phyloP scores from a whole-genome alignment of 2,329 filamentous ascomycete genomes.

The Phialemonium atrogriseum region DNA sequence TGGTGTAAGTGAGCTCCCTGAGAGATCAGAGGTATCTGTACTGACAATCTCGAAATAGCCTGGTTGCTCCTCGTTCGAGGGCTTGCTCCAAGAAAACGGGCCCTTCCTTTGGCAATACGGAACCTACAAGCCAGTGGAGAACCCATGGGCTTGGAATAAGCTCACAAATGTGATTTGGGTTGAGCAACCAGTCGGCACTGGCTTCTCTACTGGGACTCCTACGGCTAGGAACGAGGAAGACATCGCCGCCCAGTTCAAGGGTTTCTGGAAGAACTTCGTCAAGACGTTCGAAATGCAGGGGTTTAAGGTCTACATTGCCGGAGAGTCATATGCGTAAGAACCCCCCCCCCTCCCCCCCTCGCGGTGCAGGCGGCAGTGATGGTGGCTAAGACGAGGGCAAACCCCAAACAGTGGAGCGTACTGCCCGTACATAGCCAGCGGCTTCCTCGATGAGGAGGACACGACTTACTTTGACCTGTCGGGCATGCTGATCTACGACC shows the following conservation, averaged over 20 bases:
- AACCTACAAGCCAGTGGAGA: conserved; percentile 55
- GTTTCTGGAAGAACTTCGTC: conserved; percentile 73
- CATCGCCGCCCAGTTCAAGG: conserved; percentile 62
- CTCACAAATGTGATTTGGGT: conserved; percentile 72
- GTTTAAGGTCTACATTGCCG: conserved; percentile 64
- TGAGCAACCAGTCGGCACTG: conserved; percentile 60
- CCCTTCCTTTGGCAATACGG: conserved; percentile 65
- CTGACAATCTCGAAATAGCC: conserved; percentile 24
- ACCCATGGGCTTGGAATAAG: conserved; percentile 67
- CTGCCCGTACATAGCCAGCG: conserved; percentile 64
- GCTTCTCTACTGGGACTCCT: conserved; percentile 57
- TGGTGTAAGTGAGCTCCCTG: conserved; percentile 23
- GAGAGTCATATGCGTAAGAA: conserved; percentile 55
- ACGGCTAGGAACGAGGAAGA: conserved; percentile 60
- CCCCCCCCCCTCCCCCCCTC: background rate
- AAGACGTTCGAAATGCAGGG: conserved; percentile 60
- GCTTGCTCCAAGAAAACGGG: conserved; percentile 69
- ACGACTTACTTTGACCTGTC: conserved; percentile 58
- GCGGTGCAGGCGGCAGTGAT: too few relatives aligned
- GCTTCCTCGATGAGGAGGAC: conserved; percentile 61
- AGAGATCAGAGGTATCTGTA: background rate
- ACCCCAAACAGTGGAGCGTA: conserved; percentile 40
- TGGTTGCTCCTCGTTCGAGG: conserved; percentile 55
- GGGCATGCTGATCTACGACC: conserved; percentile 67
- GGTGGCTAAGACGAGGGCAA: too few relatives aligned